Evolutionary conservation across 1,139 yeast genomes (phyloP), one percentile per base, ranked within the genome.

Genomic region (Yamadazyma diddensiae): DNA sequence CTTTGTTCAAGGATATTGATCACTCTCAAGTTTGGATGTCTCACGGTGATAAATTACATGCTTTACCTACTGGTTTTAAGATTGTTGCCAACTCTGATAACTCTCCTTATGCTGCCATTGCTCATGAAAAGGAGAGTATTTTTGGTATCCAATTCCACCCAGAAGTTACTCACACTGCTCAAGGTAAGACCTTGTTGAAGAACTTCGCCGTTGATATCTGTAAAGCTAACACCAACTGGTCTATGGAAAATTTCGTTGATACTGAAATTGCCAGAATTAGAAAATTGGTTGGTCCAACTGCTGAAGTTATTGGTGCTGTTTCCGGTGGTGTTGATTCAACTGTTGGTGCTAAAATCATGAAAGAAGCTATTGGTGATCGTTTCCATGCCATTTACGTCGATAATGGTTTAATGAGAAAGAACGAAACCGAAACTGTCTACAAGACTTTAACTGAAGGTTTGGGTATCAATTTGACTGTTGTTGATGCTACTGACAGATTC

Each of bases 241-340:
- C 92, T 43, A 92, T 92, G 98, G 87, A 84, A 67, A 94, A 92
- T 72, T 92, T 92, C 63, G 84, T 94, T 53, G 96, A 87, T 53
- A 87, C 96, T 42, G 98, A 94, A 70, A 88, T 92, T 52, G 80
- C 86, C 47, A 80, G 98, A 65, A 94, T 92, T 50, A 78, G 86
- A 64, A 73, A 77, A 41, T 73, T 90, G 50, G 97, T 92, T 47
- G 99, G 99, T 38, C 97, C 96, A 47, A 82, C 90, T 40, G 98
- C 96, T 37, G 97, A 92, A 67, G 99, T 94, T 45, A 92, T 92
- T 57, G 99, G 99, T 67, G 99, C 99, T 36, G 98, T 92, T 50
- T 86, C 97, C 40, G 99, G 99, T 55, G 98, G 99, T 71, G 98
- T 94, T 45, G 99, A 92, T 65, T 92, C 98, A 36, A 92, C 99